Percentiles rank a stretch among this genome's conserved stretches.
These are phyloP conservation scores for Cornus controversa DNA, from an alignment of 148 eudicot species.

Conservation along the genomic window DNA sequence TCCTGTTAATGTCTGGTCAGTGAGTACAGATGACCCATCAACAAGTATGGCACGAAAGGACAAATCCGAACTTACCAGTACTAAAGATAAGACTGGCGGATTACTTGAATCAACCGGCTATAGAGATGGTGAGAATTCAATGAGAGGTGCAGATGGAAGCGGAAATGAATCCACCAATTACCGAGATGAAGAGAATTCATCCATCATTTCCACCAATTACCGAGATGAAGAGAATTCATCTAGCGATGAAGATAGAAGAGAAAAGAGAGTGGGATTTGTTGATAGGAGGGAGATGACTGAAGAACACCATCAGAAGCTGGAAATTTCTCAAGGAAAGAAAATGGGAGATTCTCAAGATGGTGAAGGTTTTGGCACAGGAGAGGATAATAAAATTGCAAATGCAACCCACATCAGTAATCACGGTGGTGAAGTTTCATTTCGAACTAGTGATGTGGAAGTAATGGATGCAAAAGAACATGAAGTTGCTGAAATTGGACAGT, in stretches of 20 bases:
- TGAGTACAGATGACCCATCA: slow-evolving; percentile 33
- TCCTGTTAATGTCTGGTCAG: slow-evolving; percentile 28
- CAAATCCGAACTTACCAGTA: slow-evolving; percentile 5
- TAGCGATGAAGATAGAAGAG: not conserved
- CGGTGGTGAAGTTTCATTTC: not conserved
- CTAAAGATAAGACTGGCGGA: not conserved
- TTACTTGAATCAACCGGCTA: not conserved
- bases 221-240: not conserved
- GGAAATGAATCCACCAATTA: not conserved
- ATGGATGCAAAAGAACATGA: slow-evolving; percentile 12
- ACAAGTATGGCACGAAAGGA: not conserved
- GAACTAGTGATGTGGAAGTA: not conserved
- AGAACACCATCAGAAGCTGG: slow-evolving; percentile 3
- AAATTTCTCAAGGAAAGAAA: not conserved
- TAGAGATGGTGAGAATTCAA: not conserved
- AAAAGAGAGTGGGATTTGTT: not conserved
- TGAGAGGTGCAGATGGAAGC: not conserved
- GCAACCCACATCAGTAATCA: slow-evolving; percentile 1
- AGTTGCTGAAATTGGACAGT: not conserved
- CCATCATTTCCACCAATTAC: not conserved
- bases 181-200: not conserved
- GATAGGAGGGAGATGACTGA: slow-evolving; percentile 1
- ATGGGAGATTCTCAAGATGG: not conserved
- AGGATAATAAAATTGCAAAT: slow-evolving; percentile 4
- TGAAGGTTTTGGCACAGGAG: not conserved